A percentile compares a stretch with the other conserved stretches of the same genome.
phyloP scores from a whole-genome alignment of 495 filamentous ascomycete genomes.

The Aspergillus bertholletiae region DNA sequence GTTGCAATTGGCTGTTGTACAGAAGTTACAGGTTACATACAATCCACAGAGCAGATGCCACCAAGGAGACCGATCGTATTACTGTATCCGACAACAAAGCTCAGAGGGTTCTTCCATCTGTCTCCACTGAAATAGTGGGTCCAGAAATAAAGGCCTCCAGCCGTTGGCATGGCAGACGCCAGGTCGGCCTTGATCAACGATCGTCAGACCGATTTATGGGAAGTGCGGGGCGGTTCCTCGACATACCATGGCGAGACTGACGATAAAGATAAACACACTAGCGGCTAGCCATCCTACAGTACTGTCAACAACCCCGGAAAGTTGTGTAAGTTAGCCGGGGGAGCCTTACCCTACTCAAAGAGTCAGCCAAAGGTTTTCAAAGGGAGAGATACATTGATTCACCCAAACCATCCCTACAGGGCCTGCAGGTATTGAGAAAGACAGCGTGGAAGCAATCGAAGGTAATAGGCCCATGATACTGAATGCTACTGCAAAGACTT shows the following conservation, averaged over 20 bases:
- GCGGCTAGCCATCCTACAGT: constrained; percentile 64
- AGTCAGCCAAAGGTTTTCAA: constrained; percentile 12
- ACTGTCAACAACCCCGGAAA: neutral
- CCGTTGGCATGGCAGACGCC: constrained; percentile 66
- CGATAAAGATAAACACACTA: constrained; percentile 59
- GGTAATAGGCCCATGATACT: constrained; percentile 72
- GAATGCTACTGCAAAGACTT: constrained; percentile 70
- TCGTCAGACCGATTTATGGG: neutral
- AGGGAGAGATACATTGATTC: constrained; percentile 7
- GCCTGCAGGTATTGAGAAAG: constrained; percentile 64
- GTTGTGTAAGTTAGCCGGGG: neutral
- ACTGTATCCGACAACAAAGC: constrained; percentile 69
- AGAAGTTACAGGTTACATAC: constrained; percentile 19
- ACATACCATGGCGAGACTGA: constrained; percentile 62
- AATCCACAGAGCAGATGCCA: constrained; percentile 60
- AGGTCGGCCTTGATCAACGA: constrained; percentile 55
- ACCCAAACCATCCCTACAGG: constrained; percentile 70
- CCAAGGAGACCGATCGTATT: constrained; percentile 66
- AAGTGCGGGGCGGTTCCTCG: no score
- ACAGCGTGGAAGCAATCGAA: constrained; percentile 62
- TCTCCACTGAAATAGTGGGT: constrained; percentile 63
- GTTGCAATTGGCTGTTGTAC: neutral
- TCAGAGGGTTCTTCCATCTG: constrained; percentile 57
- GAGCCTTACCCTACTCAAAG: constrained; percentile 20
- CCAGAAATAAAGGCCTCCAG: constrained; percentile 68